Conservation (phyloP, 2,329 filamentous ascomycete species). For the Lachnellula suecica region DNA sequence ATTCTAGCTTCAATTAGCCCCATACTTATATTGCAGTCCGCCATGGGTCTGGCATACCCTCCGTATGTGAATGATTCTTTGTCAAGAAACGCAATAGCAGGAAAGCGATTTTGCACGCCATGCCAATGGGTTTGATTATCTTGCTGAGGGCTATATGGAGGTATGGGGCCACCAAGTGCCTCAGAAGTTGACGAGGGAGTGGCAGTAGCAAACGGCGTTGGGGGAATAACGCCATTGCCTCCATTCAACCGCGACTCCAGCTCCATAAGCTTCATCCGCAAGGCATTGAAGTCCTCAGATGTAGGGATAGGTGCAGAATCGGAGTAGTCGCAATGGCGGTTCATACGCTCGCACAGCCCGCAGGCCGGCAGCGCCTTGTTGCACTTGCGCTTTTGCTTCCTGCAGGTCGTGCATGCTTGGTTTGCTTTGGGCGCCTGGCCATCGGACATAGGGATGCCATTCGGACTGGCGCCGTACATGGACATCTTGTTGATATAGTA, state of each 20-base stretch:
- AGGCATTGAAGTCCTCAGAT: slow-evolving; percentile 39
- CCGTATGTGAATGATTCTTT: slow-evolving; percentile 38
- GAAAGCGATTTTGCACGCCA: slow-evolving; percentile 37
- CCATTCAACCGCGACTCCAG: slow-evolving; percentile 38
- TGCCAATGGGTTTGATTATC: slow-evolving; percentile 24
- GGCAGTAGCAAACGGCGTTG: slow-evolving; percentile 26
- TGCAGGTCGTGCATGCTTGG: slow-evolving; percentile 44
- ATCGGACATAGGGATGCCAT: slow-evolving; percentile 13
- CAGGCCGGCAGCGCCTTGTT: slow-evolving; percentile 50
- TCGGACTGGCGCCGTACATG: slow-evolving; percentile 12
- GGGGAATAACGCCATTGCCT: slow-evolving; percentile 17
- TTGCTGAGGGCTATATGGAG: slow-evolving; percentile 19
- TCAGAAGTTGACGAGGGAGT: slow-evolving; percentile 16
- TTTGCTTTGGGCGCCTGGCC: slow-evolving; percentile 30
- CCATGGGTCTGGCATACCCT: slow-evolving; percentile 17
- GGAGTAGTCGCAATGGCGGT: slow-evolving; percentile 42
- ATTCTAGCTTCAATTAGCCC: slow-evolving; percentile 28
- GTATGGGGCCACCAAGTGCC: slow-evolving; percentile 16
- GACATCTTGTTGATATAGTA: slow-evolving; percentile 17
- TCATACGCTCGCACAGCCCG: slow-evolving; percentile 44
- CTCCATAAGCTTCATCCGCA: slow-evolving; percentile 38
- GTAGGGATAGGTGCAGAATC: slow-evolving; percentile 37
- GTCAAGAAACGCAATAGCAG: slow-evolving; percentile 45
- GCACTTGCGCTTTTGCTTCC: slow-evolving; percentile 51
- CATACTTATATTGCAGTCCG: not conserved